phyloP scores from a whole-genome alignment of 768 basidiomycete species.

The Vishniacozyma victoriae region DNA sequence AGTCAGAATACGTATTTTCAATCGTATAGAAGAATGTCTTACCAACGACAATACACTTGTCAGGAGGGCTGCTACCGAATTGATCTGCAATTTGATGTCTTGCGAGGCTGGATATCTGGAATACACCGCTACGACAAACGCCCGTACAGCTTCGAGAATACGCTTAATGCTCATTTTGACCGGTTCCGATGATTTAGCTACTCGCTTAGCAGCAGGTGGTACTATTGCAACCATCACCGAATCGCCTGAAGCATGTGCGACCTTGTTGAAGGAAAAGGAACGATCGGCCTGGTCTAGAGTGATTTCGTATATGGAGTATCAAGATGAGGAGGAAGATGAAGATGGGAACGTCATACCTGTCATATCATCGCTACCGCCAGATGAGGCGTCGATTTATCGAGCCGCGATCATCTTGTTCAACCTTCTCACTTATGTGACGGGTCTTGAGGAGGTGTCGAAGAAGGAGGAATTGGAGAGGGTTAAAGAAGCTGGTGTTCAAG shows the following conservation, averaged over 20 bases:
- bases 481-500: slow-evolving; percentile 54
- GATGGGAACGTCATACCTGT: slow-evolving; percentile 22
- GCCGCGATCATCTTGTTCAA: slow-evolving; percentile 71
- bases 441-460: slow-evolving; percentile 39
- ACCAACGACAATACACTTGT: slow-evolving; percentile 72
- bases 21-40: slow-evolving; percentile 36
- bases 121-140: slow-evolving; percentile 51
- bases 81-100: slow-evolving; percentile 82
- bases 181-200: slow-evolving; percentile 76
- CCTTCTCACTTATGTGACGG: slow-evolving; percentile 53
- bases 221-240: slow-evolving; percentile 75
- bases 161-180: slow-evolving; percentile 78
- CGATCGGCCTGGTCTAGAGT: slow-evolving; percentile 57
- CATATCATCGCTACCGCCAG: slow-evolving; percentile 27
- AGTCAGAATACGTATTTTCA: slow-evolving; percentile 59
- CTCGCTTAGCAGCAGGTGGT: slow-evolving; percentile 82
- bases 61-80: slow-evolving; percentile 79
- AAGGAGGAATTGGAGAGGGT: slow-evolving; percentile 53
- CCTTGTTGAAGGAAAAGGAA: slow-evolving; percentile 59
- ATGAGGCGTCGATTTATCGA: slow-evolving; percentile 66
- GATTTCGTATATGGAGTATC: slow-evolving; percentile 57
- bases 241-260: slow-evolving; percentile 57
- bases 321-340: slow-evolving; percentile 48
- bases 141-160: slow-evolving; percentile 50
- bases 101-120: slow-evolving; percentile 70